Conservation (phyloP, 2,329 filamentous ascomycete genomes). For the Metarhizium sp. region DNA sequence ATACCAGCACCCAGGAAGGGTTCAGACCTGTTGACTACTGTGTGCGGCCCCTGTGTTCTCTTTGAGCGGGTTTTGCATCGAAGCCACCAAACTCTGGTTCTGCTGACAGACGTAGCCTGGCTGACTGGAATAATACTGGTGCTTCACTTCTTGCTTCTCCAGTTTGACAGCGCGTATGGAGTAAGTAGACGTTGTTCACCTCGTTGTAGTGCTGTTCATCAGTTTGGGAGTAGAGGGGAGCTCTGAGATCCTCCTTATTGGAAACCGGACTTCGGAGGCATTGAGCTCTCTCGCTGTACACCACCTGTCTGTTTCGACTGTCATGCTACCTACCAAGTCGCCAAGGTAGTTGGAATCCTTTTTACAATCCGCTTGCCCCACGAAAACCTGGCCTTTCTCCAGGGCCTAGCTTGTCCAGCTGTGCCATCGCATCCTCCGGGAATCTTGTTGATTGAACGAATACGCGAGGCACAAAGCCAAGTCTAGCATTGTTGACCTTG, state of each 20-base stretch:
- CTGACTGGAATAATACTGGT: neutral
- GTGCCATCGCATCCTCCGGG: neutral
- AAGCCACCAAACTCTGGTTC: no score
- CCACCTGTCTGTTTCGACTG: neutral
- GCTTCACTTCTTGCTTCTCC: no score
- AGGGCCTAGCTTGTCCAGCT: neutral
- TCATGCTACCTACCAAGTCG: no score
- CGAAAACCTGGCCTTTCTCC: neutral
- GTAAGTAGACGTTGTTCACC: neutral
- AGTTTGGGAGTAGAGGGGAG: neutral
- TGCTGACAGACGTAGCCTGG: neutral
- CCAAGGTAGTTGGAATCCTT: neutral
- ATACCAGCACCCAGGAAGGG: no score
- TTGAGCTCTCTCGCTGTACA: neutral
- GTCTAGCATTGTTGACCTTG: neutral
- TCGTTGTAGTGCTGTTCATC: no score
- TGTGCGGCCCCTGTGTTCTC: no score
- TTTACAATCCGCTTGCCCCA: neutral
- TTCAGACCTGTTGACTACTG: no score
- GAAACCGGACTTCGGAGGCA: neutral
- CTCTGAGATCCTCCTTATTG: neutral
- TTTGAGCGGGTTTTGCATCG: no score
- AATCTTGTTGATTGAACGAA: neutral
- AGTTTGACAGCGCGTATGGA: neutral
- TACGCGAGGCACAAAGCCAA: neutral